Evolutionary conservation across 2,329 filamentous ascomycete species (phyloP).

Genomic region (Metarhizium guizhouense): DNA sequence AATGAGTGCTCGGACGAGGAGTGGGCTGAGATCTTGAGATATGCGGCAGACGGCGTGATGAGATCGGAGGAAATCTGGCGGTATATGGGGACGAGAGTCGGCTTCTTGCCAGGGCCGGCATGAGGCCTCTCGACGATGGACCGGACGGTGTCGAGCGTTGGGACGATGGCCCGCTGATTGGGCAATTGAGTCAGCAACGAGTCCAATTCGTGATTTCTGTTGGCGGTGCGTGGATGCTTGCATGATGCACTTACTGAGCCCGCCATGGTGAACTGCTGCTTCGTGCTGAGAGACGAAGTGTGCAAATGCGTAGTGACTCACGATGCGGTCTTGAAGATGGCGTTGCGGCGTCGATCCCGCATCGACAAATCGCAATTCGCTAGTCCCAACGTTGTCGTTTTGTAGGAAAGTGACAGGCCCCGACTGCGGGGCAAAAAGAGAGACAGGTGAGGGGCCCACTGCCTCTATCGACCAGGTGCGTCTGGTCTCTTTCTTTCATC

Average conservation of each 20-base stretch:
- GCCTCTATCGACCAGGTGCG: too few relatives aligned
- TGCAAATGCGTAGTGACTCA: background rate
- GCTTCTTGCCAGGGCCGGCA: constrained; percentile 17
- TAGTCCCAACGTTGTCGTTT: too few relatives aligned
- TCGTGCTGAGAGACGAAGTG: constrained; percentile 1
- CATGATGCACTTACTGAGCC: constrained; percentile 16
- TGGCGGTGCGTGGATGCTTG: background rate
- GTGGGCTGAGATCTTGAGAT: constrained; percentile 77
- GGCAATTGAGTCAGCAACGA: constrained; percentile 5
- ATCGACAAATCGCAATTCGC: background rate
- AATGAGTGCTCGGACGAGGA: constrained; percentile 69
- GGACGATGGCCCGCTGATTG: constrained; percentile 30
- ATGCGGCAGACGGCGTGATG: constrained; percentile 88
- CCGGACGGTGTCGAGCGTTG: constrained; percentile 37
- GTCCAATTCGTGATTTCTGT: background rate
- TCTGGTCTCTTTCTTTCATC: background rate
- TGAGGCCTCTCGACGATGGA: constrained; percentile 30
- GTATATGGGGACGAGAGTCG: constrained; percentile 75
- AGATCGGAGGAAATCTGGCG: constrained; percentile 85
- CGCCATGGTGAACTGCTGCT: constrained; percentile 15
- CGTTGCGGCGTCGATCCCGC: background rate
- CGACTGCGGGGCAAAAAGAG: too few relatives aligned
- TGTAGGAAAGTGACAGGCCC: too few relatives aligned
- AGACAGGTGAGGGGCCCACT: too few relatives aligned
- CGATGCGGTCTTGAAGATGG: background rate